Conservation (phyloP, 2,329 filamentous ascomycete genomes). For the Fusarium staphyleae region DNA sequence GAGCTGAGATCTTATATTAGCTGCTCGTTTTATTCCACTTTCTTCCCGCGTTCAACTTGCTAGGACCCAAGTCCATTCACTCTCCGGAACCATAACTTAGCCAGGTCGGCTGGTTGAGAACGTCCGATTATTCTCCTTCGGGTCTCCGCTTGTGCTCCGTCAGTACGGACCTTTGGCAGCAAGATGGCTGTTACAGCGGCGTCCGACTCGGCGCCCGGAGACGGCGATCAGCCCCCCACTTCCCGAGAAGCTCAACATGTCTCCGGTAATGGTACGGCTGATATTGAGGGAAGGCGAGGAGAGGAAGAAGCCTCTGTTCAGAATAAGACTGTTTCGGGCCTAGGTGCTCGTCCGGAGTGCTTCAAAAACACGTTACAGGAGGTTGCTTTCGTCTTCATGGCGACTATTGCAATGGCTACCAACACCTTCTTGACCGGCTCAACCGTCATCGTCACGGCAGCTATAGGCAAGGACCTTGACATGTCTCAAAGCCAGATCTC, state of each 20-base stretch:
- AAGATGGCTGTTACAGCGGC: constrained; percentile 15
- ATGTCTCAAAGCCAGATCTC: constrained; percentile 73
- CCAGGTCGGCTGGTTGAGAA: neutral
- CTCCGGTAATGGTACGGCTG: neutral
- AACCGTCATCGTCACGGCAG: constrained; percentile 67
- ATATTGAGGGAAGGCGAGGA: constrained; percentile 19
- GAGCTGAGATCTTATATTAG: neutral
- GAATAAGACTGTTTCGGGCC: constrained; percentile 15
- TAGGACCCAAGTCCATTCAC: neutral
- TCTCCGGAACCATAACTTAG: neutral
- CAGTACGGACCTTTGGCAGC: neutral
- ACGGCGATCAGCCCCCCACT: constrained; percentile 22
- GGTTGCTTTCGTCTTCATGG: constrained; percentile 69
- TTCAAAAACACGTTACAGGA: constrained; percentile 70
- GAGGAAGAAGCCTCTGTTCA: constrained; percentile 8
- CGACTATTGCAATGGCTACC: constrained; percentile 72
- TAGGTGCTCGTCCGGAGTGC: constrained; percentile 59
- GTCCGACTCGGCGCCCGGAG: constrained; percentile 6
- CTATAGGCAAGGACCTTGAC: constrained; percentile 63
- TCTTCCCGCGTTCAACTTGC: neutral
- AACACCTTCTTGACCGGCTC: constrained; percentile 65
- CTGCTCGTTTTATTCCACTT: neutral
- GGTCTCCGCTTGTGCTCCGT: neutral
- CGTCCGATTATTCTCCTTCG: neutral
- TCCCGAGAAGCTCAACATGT: constrained; percentile 7